Evolutionary conservation across 371 early-diverging fungal species (phyloP).

Genomic region (Blakeslea trispora): DNA sequence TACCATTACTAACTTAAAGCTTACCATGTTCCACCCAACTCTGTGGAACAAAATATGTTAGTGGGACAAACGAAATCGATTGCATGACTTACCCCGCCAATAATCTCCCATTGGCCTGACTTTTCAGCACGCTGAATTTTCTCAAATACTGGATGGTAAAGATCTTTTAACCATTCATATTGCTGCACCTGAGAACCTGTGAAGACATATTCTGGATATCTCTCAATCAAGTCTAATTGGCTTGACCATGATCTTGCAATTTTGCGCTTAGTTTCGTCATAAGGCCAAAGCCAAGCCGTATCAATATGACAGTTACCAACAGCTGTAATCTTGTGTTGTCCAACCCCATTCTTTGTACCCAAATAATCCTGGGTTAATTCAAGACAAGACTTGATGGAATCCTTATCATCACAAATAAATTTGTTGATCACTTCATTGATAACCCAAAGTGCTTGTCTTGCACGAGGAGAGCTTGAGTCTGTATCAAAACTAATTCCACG

Average conservation of each 20-base stretch:
- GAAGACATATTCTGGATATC: constrained; percentile 87
- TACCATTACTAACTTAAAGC: not conserved
- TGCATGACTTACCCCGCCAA: constrained; percentile 72
- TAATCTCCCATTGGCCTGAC: constrained; percentile 87
- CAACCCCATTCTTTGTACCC: constrained; percentile 53
- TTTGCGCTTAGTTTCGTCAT: constrained; percentile 95
- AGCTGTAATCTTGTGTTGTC: constrained; percentile 69
- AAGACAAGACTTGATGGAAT: constrained; percentile 58
- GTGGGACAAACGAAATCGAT: not conserved
- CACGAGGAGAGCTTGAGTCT: constrained; percentile 65
- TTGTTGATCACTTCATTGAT: constrained; percentile 82
- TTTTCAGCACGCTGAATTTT: constrained; percentile 71
- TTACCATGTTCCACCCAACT: constrained; percentile 58
- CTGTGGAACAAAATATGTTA: constrained; percentile 16
- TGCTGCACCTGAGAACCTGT: constrained; percentile 92
- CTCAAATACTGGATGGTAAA: constrained; percentile 84
- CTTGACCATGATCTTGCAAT: constrained; percentile 91
- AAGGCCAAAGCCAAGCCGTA: constrained; percentile 91
- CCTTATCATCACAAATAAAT: constrained; percentile 58
- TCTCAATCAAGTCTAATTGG: constrained; percentile 82
- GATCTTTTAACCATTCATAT: constrained; percentile 86
- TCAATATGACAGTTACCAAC: constrained; percentile 90
- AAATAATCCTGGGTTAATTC: constrained; percentile 68
- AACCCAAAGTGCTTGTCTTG: constrained; percentile 68
- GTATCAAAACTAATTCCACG: constrained; percentile 77